A percentile compares a stretch with the other conserved stretches of the same genome.
Evolutionary conservation across 2,329 filamentous ascomycete genomes (phyloP).

Genomic region (Sporothrix protearum): DNA sequence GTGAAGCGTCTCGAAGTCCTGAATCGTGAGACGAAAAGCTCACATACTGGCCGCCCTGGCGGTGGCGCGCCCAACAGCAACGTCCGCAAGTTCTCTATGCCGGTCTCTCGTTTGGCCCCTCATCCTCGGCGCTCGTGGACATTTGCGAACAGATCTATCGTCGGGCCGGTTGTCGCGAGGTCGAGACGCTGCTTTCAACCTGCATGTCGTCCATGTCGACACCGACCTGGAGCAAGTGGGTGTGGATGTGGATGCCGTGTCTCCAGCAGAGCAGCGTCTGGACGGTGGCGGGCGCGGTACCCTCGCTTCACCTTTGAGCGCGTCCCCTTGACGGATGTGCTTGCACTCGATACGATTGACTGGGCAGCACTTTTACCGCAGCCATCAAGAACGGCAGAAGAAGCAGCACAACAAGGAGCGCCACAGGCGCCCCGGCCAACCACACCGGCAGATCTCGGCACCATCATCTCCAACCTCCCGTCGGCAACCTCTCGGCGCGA

Average conservation of each 20-base stretch:
- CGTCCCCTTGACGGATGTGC: conserved; percentile 61
- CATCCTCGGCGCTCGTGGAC: conserved; percentile 73
- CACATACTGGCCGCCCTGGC: conserved; percentile 20
- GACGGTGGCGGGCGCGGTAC: conserved; percentile 57
- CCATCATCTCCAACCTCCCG: conserved; percentile 58
- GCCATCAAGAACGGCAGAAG: conserved; percentile 10
- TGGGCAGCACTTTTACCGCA: conserved; percentile 46
- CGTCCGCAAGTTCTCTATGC: conserved; percentile 59
- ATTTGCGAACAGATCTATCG: conserved; percentile 68
- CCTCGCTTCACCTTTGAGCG: conserved; percentile 62
- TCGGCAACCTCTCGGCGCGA: conserved; percentile 76
- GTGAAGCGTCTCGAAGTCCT: conserved; percentile 64
- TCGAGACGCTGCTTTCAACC: conserved; percentile 62
- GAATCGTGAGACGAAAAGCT: conserved; percentile 43
- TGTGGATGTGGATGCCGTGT: conserved; percentile 16
- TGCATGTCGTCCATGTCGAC: conserved; percentile 59
- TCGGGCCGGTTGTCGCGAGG: conserved; percentile 62
- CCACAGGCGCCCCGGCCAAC: conserved; percentile 12
- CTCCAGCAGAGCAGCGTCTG: conserved; percentile 45
- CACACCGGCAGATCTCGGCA: conserved; percentile 46
- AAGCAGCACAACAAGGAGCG: neutral
- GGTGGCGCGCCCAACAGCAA: conserved; percentile 17
- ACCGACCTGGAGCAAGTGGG: conserved; percentile 35
- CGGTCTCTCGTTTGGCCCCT: conserved; percentile 78
- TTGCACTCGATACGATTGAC: conserved; percentile 50